These are phyloP conservation scores for Annulohypoxylon moriforme DNA, from an alignment of 495 filamentous ascomycete genomes.

Conservation along the genomic window DNA sequence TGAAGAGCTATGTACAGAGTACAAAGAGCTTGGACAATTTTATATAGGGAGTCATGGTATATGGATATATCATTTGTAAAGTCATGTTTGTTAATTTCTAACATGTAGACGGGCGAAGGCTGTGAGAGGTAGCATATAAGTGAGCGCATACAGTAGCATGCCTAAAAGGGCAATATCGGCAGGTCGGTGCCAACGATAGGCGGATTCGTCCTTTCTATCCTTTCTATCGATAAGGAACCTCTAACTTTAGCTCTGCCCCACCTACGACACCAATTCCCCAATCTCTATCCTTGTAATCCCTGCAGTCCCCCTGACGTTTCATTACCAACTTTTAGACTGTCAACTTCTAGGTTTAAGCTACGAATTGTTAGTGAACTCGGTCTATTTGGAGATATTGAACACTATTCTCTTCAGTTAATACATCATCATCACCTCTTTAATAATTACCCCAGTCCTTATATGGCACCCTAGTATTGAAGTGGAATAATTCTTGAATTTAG, in stretches of 20 bases:
- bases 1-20: background rate
- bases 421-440: background rate
- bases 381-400: background rate
- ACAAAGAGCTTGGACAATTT: background rate
- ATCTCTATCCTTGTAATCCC: conserved; percentile 20
- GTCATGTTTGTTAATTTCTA: background rate
- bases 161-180: conserved; percentile 33
- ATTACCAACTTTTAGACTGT: conserved; percentile 26
- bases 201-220: background rate
- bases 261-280: conserved; percentile 21
- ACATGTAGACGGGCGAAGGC: background rate
- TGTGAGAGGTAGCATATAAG: conserved; percentile 8
- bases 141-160: conserved; percentile 2
- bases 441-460: background rate
- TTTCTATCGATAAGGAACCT: conserved; percentile 15
- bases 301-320: conserved; percentile 30
- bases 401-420: background rate
- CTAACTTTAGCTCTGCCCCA: conserved; percentile 20
- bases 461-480: background rate
- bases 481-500: conserved; percentile 3
- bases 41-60: background rate
- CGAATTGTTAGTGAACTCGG: background rate
- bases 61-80: background rate
- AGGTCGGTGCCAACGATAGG: conserved; percentile 23
- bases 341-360: background rate